These are phyloP conservation scores for Tilletiopsis washingtonensis DNA, from an alignment of 1,284 basidiomycete species.

Conservation along the genomic window DNA sequence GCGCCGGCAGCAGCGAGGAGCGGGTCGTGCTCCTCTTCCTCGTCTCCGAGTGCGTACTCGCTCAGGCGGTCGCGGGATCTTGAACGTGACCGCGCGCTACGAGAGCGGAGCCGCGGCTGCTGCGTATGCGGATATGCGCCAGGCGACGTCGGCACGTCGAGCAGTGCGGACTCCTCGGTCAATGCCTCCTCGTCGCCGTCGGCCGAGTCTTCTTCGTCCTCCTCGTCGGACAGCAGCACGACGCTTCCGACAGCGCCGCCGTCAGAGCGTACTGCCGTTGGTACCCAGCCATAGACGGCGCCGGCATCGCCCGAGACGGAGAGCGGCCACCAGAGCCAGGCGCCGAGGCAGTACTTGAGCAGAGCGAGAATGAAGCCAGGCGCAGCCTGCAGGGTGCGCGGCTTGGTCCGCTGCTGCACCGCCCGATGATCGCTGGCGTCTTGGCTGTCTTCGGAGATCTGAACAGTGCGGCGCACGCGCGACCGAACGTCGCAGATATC, in stretches of 20 bases:
- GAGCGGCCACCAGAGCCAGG: not conserved
- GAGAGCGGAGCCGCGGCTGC: not conserved
- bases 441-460: no score
- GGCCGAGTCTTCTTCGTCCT: not conserved
- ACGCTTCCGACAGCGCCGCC: not conserved
- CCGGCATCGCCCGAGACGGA: no score
- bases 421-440: not conserved
- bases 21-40: not conserved
- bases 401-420: not conserved
- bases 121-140: not conserved
- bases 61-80: not conserved
- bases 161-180: no score
- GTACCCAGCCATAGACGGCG: not conserved
- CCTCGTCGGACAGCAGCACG: not conserved
- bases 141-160: no score
- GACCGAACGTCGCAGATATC: no score
- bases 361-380: not conserved
- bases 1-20: not conserved
- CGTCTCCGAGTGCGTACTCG: not conserved
- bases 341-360: not conserved
- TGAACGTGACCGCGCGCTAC: not conserved
- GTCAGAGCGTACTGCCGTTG: not conserved
- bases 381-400: no score
- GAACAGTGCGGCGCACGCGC: no score
- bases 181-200: not conserved